Conservation (phyloP, 2,329 filamentous ascomycete species). For the Aspergillus udagawae region DNA sequence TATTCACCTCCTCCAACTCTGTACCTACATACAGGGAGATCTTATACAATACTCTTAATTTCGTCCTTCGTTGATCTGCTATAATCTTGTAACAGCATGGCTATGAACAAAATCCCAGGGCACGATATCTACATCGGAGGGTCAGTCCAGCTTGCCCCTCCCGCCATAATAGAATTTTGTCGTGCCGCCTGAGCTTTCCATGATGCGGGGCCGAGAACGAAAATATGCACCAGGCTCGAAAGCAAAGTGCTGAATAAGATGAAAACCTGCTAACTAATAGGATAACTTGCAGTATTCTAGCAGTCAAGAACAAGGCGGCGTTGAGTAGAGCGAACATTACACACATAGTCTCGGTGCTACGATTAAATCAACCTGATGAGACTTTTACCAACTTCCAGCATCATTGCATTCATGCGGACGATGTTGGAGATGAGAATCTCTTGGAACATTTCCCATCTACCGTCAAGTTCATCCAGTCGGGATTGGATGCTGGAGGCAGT, state of each 20-base stretch:
- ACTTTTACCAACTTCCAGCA: conserved; percentile 65
- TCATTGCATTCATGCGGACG: conserved; percentile 78
- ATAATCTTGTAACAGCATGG: conserved; percentile 20
- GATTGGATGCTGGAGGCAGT: conserved; percentile 56
- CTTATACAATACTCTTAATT: too few species aligned
- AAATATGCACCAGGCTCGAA: background rate
- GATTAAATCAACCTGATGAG: conserved; percentile 54
- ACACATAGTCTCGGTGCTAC: conserved; percentile 81
- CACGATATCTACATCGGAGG: conserved; percentile 74
- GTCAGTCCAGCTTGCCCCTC: conserved; percentile 44
- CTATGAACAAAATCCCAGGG: conserved; percentile 64
- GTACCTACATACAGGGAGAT: background rate
- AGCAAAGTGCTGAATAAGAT: background rate
- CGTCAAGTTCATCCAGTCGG: conserved; percentile 78
- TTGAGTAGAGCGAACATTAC: conserved; percentile 74
- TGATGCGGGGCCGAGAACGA: conserved; percentile 2
- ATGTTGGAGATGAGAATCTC: conserved; percentile 84
- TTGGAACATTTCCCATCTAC: conserved; percentile 73
- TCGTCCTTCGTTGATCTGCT: background rate
- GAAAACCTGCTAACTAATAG: conserved; percentile 3
- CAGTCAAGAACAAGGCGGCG: conserved; percentile 66
- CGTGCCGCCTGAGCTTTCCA: background rate
- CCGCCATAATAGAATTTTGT: conserved; percentile 2
- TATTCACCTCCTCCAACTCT: background rate
- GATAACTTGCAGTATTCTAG: conserved; percentile 63